Conservation (phyloP, 148 eudicot species). For the Rheum nobile region DNA sequence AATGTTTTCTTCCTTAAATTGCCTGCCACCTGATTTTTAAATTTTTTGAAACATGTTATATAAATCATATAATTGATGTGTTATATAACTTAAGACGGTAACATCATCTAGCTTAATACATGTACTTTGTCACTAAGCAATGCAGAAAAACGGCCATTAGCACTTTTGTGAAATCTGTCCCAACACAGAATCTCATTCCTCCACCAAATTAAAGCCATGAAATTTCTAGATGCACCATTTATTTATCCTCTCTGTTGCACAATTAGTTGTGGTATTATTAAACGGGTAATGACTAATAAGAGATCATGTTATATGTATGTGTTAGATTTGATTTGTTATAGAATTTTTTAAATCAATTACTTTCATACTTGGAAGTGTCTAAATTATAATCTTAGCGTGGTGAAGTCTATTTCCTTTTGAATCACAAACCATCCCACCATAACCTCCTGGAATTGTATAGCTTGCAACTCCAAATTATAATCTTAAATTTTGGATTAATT, state of each 20-base stretch:
- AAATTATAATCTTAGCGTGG: no score
- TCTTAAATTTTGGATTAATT: no score
- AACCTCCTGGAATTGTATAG: conserved; percentile 90
- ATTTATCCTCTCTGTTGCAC: conserved; percentile 37
- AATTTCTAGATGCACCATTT: conserved; percentile 52
- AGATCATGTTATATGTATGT: no score
- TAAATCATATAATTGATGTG: background rate
- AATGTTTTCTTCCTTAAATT: conserved; percentile 55
- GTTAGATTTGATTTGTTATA: background rate
- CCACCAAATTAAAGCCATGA: conserved; percentile 95
- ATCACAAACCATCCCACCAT: conserved; percentile 89
- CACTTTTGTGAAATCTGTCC: conserved; percentile 69
- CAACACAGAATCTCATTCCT: conserved; percentile 81
- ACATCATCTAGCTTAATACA: conserved; percentile 21
- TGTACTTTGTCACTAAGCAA: conserved; percentile 60
- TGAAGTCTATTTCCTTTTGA: conserved; percentile 72
- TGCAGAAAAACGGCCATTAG: conserved; percentile 74
- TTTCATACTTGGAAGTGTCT: no score
- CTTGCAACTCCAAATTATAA: no score
- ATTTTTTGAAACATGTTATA: background rate
- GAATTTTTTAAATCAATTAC: conserved; percentile 16
- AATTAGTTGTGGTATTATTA: background rate
- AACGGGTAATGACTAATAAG: no score
- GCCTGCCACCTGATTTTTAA: conserved; percentile 38
- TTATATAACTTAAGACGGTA: background rate